Percentiles rank a stretch among this genome's conserved stretches.
These are phyloP conservation scores for Pulveroboletus sp. DNA, from an alignment of 768 basidiomycete genomes.

Conservation along the genomic window DNA sequence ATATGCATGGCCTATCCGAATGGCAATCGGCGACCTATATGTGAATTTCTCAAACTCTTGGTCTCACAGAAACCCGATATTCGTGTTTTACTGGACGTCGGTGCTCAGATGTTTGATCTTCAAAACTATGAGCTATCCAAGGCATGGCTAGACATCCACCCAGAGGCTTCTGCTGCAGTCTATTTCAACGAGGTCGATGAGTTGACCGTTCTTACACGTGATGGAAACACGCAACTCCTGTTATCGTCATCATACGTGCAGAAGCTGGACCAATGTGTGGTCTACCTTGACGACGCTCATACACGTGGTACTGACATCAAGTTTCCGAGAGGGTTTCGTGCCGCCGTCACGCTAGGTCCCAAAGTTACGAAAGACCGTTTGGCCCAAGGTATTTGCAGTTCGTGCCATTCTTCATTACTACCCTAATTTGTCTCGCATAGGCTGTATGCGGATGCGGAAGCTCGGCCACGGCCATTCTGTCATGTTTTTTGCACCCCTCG, in stretches of 20 bases:
- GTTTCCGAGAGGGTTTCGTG: slow-evolving; percentile 11
- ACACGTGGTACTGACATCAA: slow-evolving; percentile 19
- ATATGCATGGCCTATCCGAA: not conserved
- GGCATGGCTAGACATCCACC: slow-evolving; percentile 35
- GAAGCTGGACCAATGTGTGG: slow-evolving; percentile 4
- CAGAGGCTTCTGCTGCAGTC: slow-evolving; percentile 17
- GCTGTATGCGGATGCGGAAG: slow-evolving; percentile 55
- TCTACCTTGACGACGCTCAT: slow-evolving; percentile 17
- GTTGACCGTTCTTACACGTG: slow-evolving; percentile 31
- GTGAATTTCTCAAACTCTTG: slow-evolving; percentile 29
- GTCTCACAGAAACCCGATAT: slow-evolving; percentile 32
- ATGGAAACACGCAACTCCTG: slow-evolving; percentile 36
- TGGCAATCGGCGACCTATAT: slow-evolving; percentile 8
- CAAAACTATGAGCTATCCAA: slow-evolving; percentile 37
- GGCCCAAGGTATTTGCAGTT: slow-evolving; percentile 7
- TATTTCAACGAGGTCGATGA: slow-evolving; percentile 17
- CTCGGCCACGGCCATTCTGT: slow-evolving; percentile 47
- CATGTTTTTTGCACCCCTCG: slow-evolving; percentile 47
- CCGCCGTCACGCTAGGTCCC: slow-evolving; percentile 14
- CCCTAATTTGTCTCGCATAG: slow-evolving; percentile 25
- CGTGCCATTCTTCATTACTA: no score
- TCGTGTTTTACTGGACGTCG: slow-evolving; percentile 48
- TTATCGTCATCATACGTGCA: slow-evolving; percentile 26
- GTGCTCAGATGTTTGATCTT: slow-evolving; percentile 53
- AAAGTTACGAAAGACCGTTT: slow-evolving; percentile 15